Conservation (phyloP, 2,329 filamentous ascomycete species). For the Leptographium procerum region DNA sequence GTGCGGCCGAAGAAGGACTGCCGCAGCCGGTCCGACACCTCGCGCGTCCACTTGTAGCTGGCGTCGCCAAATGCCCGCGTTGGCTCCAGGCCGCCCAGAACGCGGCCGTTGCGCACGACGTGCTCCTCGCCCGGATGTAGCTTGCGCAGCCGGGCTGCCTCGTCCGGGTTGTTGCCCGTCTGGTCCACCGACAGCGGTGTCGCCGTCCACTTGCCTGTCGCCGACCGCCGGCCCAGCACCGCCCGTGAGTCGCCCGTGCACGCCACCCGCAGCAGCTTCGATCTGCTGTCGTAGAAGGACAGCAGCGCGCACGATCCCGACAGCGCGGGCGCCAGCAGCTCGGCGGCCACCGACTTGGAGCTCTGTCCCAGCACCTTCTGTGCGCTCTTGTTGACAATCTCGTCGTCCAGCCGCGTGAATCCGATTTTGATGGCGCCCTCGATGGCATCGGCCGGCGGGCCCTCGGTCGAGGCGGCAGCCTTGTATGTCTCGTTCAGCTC, state of each 20-base stretch:
- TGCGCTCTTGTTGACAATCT: slow-evolving; percentile 89
- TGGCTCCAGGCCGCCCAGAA: slow-evolving; percentile 85
- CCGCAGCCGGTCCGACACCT: slow-evolving; percentile 74
- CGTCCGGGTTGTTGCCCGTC: slow-evolving; percentile 78
- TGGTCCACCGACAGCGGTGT: slow-evolving; percentile 86
- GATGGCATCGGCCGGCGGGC: slow-evolving; percentile 68
- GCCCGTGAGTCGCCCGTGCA: slow-evolving; percentile 96
- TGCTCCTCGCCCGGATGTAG: slow-evolving; percentile 84
- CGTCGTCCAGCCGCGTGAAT: slow-evolving; percentile 79
- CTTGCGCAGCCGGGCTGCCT: slow-evolving; percentile 69
- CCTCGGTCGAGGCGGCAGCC: slow-evolving; percentile 41
- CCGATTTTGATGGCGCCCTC: slow-evolving; percentile 87
- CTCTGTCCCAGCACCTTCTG: slow-evolving; percentile 82
- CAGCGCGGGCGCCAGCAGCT: slow-evolving; percentile 81
- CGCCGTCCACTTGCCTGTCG: slow-evolving; percentile 83
- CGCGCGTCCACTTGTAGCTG: slow-evolving; percentile 87
- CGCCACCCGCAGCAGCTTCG: slow-evolving; percentile 81
- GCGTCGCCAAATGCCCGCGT: slow-evolving; percentile 93
- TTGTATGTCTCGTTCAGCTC: slow-evolving; percentile 92
- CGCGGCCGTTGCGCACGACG: slow-evolving; percentile 79
- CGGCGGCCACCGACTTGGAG: slow-evolving; percentile 81
- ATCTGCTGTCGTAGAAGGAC: slow-evolving; percentile 86
- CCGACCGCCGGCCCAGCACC: slow-evolving; percentile 69
- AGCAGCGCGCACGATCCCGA: slow-evolving; percentile 96
- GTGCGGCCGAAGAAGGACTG: slow-evolving; percentile 78